These are phyloP conservation scores for Heterobasidion irregulare DNA, from an alignment of 1,284 basidiomycete species.

Conservation along the genomic window DNA sequence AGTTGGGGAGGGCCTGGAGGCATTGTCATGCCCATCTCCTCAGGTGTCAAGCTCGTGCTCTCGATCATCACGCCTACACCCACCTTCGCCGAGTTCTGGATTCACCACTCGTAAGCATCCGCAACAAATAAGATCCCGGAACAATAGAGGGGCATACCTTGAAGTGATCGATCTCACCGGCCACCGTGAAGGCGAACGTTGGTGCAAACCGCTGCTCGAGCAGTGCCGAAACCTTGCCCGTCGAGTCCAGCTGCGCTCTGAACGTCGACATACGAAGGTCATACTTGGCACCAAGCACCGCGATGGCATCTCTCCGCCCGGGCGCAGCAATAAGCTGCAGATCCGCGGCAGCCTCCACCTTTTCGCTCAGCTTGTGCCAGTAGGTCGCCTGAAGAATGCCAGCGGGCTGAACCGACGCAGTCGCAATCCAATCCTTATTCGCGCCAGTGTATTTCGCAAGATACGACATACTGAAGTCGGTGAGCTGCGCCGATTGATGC, in stretches of 20 bases:
- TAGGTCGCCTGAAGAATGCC: slow-evolving; percentile 91
- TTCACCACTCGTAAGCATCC: slow-evolving; percentile 4
- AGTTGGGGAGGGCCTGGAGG: slow-evolving; percentile 4
- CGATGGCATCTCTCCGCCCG: slow-evolving; percentile 81
- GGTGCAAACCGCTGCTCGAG: slow-evolving; percentile 96
- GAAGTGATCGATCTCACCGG: slow-evolving; percentile 98
- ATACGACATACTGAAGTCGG: slow-evolving; percentile 79
- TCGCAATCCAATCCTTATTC: slow-evolving; percentile 85
- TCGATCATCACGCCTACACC: slow-evolving; percentile 97
- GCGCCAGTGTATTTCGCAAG: slow-evolving; percentile 79
- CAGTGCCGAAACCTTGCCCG: slow-evolving; percentile 89
- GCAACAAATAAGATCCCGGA: neutral
- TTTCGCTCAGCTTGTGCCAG: slow-evolving; percentile 93
- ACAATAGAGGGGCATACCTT: slow-evolving; percentile 49
- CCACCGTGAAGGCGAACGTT: slow-evolving; percentile 89
- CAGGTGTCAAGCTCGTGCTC: slow-evolving; percentile 65
- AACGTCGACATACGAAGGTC: slow-evolving; percentile 93
- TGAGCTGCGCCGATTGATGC: slow-evolving; percentile 61
- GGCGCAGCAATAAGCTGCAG: slow-evolving; percentile 78
- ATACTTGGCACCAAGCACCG: slow-evolving; percentile 93
- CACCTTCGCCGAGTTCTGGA: slow-evolving; percentile 84
- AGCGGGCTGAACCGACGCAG: slow-evolving; percentile 82
- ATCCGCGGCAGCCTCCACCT: slow-evolving; percentile 98
- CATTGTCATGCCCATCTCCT: slow-evolving; percentile 64
- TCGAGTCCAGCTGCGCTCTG: slow-evolving; percentile 87